Base-by-base conservation (phyloP, 306 rosid species). In the Sindora glabra region DNA sequence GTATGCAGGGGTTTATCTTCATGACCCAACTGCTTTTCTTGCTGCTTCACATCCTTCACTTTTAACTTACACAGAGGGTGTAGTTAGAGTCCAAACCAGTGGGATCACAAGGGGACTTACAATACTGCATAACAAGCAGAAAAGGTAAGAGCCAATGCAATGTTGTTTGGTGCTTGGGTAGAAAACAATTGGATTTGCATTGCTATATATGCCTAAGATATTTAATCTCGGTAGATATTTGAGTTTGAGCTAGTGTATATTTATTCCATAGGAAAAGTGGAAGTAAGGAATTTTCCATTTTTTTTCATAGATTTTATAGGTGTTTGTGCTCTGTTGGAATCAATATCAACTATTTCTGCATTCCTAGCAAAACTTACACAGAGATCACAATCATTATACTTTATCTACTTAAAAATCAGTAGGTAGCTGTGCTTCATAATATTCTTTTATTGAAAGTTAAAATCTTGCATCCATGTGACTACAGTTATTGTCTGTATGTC, bases 21-120 rank as follows among this genome's bases (percentile, higher is more conserved):
- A 92, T 73, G 98, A 92, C 72, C 98, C 98, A 29, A 48, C 96
- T 14, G 12, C 82, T 18, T 37, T 92, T 47, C 81, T 92, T 66
- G 98, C 85, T 34, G 98, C 96, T 24, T 57, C 78, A 50, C 57
- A 86, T 78, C 94, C 96, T 56, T 79, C 83, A 47, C 92, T 88
- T 37, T 37, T 92, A 62, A 92, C 95, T 15, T 86, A 79, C 77
- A 55, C 66, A 8, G 95, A 88, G 64, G 98, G 96, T 21, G 61
- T 47, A 50, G 98, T 92, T 59, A 84, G 98, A 81, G 98, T 92
- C 51, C 98, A 92, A 81, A 83, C 86, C 18, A 67, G 56, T 61
- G 98, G 98, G 69, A 86, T 92, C 75, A 79, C 94, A 72, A 76
- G 89, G 77, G 98, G 98, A 39, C 79, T 92, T 38, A 88, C 96